Conservation (phyloP, 305 asterid genomes). For the Fraxinus greggii region DNA sequence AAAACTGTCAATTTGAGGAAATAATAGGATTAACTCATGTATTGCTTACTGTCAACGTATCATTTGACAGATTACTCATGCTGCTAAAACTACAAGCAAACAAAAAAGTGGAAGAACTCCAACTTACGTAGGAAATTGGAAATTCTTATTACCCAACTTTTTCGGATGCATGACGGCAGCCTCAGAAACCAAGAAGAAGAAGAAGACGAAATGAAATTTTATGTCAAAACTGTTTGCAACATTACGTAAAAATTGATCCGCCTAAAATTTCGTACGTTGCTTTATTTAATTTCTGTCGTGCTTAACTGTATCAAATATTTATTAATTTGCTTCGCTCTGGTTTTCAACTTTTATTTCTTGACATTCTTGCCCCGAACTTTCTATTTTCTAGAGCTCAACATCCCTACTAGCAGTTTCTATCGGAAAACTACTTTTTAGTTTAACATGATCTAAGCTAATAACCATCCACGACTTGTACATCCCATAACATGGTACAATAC, state of each 20-base stretch:
- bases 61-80: background rate
- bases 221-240: slow-evolving; percentile 1
- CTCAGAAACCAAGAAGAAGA: background rate
- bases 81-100: background rate
- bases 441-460: background rate
- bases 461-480: background rate
- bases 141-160: background rate
- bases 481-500: background rate
- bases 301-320: background rate
- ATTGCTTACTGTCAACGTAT: background rate
- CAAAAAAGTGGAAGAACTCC: background rate
- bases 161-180: background rate
- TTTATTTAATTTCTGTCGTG: background rate
- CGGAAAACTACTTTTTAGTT: background rate
- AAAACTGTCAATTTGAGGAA: background rate
- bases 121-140: background rate
- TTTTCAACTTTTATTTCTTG: background rate
- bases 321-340: background rate
- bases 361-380: background rate
- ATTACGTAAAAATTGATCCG: background rate
- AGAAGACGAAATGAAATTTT: background rate
- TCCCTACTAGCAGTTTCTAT: too few relatives aligned
- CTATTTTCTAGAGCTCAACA: background rate
- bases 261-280: background rate
- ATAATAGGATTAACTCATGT: background rate